Base-by-base conservation (phyloP, 306 rosid species). In the Fragaria ananassa region DNA sequence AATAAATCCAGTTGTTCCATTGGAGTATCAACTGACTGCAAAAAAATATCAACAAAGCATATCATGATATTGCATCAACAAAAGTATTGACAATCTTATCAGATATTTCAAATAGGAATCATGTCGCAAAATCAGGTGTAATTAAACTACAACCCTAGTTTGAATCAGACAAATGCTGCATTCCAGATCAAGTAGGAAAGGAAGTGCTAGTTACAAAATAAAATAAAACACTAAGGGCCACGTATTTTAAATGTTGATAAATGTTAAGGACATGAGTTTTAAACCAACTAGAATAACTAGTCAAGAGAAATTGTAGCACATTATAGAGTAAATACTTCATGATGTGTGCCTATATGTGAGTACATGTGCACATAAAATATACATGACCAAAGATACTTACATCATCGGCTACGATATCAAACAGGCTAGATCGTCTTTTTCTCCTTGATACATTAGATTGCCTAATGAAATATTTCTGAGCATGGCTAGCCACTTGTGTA, bases 401-500 rank as follows among this genome's bases (percentile, higher is more conserved):
- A 76, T 95, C 97, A 80, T 92, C 99, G 58, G 97, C 91, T 11
- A 91, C 80, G 46, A 95, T 95, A 82, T 95, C 99, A 74, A 95
- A 95, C 80, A 95, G 79, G 89, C 99, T 95, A 83, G 99, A 90
- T 47, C 99, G 99, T 85, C 97, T 87, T 74, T 95, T 95, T 78
- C 97, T 85, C 86, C 99, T 87, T 58, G 97, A 91, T 67, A 91
- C 88, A 82, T 95, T 95, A 83, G 87, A 89, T 83, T 91, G 99
- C 90, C 99, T 87, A 53, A 95, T 92, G 85, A 95, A 95, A 82
- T 95, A 92, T 70, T 95, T 95, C 82, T 95, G 99, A 68, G 99
- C 99, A 80, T 95, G 99, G 83, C 99, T 95, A 72, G 99, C 99
- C 75, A 95, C 99, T 86, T 95, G 99, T 57, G 99, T 95, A 29